Evolutionary conservation across 306 rosid species (phyloP).

Genomic region (Fragaria iinumae): DNA sequence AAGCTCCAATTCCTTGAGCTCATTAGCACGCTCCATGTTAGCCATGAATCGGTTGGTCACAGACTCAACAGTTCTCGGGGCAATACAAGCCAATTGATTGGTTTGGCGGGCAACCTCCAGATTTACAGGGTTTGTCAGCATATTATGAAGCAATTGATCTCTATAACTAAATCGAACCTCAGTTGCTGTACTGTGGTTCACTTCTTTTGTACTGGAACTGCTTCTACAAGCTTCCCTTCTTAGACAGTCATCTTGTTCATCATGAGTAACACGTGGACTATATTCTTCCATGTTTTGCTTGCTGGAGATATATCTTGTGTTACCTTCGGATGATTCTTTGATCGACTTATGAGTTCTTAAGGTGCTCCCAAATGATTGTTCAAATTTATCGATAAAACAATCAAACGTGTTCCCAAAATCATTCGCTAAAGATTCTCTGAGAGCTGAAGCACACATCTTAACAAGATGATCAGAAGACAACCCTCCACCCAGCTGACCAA

Average conservation of each 20-base stretch:
- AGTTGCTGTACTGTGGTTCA: slow-evolving; percentile 12
- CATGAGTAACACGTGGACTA: slow-evolving; percentile 28
- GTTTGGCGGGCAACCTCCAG: slow-evolving; percentile 44
- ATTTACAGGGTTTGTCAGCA: slow-evolving; percentile 31
- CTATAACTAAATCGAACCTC: slow-evolving; percentile 28
- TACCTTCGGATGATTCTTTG: slow-evolving; percentile 44
- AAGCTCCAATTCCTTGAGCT: slow-evolving; percentile 65
- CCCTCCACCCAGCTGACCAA: slow-evolving; percentile 42
- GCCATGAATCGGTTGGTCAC: slow-evolving; percentile 29
- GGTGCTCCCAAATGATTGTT: slow-evolving; percentile 75
- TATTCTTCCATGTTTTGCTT: slow-evolving; percentile 27
- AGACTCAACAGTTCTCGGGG: slow-evolving; percentile 34
- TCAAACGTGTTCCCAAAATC: slow-evolving; percentile 73
- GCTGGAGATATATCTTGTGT: slow-evolving; percentile 27
- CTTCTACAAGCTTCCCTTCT: slow-evolving; percentile 31
- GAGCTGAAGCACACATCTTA: slow-evolving; percentile 72
- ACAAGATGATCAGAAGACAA: slow-evolving; percentile 61
- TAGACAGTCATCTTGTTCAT: slow-evolving; percentile 21
- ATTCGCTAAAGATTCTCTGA: slow-evolving; percentile 80
- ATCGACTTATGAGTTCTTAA: slow-evolving; percentile 74
- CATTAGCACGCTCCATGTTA: slow-evolving; percentile 63
- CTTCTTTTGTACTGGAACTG: slow-evolving; percentile 21
- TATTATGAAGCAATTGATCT: slow-evolving; percentile 40
- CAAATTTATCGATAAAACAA: slow-evolving; percentile 69
- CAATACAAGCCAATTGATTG: slow-evolving; percentile 42